These are phyloP conservation scores for Penicillium decumbens DNA, from an alignment of 2,329 filamentous ascomycete species.

Conservation along the genomic window DNA sequence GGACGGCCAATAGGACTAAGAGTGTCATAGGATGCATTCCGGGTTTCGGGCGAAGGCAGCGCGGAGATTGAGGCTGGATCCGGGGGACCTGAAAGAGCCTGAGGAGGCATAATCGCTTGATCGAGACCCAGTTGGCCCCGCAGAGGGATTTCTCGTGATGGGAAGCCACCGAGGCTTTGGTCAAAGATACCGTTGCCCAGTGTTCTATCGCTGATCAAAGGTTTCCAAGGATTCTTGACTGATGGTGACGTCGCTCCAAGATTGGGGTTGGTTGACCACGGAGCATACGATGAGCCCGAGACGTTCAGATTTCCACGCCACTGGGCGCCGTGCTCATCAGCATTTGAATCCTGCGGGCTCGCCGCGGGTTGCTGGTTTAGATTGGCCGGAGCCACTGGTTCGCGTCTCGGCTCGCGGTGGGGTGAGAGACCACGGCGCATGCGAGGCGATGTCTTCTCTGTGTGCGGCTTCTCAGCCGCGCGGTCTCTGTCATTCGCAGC, in stretches of 20 bases:
- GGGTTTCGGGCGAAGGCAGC: constrained; percentile 39
- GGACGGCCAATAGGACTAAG: constrained; percentile 41
- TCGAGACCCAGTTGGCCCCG: constrained; percentile 40
- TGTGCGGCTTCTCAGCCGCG: constrained; percentile 30
- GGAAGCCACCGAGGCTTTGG: constrained; percentile 47
- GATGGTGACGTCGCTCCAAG: constrained; percentile 32
- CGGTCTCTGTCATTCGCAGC: constrained; percentile 36
- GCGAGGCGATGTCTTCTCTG: constrained; percentile 19
- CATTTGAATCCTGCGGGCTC: constrained; percentile 23
- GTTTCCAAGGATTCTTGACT: constrained; percentile 55
- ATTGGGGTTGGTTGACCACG: constrained; percentile 37
- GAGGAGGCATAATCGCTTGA: constrained; percentile 34
- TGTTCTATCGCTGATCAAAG: constrained; percentile 52
- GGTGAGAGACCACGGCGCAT: constrained; percentile 32
- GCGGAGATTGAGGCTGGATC: constrained; percentile 35
- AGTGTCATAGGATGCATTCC: constrained; percentile 36
- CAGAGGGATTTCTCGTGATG: constrained; percentile 43
- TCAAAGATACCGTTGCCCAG: constrained; percentile 63
- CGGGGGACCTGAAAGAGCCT: constrained; percentile 30
- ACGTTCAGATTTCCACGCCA: constrained; percentile 39
- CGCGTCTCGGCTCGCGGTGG: constrained; percentile 27
- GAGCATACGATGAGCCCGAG: constrained; percentile 32
- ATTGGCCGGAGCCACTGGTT: constrained; percentile 6
- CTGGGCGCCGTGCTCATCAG: constrained; percentile 34
- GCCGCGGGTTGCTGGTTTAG: constrained; percentile 20